Evolutionary conservation across 1,284 basidiomycete genomes (phyloP), one percentile per base, ranked within the genome.

Genomic region (Moesziomyces globuligerus): DNA sequence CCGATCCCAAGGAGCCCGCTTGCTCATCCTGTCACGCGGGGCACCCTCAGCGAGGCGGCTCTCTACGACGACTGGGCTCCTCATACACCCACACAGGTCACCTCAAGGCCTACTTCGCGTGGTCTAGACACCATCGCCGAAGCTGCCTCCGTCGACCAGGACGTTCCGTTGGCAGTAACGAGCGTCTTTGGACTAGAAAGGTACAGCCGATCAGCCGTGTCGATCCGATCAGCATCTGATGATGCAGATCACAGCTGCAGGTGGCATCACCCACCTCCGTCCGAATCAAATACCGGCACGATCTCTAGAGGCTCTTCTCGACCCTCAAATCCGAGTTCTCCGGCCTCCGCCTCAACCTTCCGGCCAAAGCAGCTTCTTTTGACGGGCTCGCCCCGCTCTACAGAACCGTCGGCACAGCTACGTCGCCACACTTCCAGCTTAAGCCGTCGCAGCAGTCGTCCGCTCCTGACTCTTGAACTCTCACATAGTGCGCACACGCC

Each of bases 301-400:
- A 41, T 38, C 4, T 51, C 59, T 7, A 23, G 52, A 8, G 29
- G 39, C 1, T 55, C 43, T 1, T 50, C 52, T 2, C 26, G 38
- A 15, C n/a, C 6, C 17, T 15, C 26, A 3, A 36, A 48, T 4
- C n/a, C 23, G 32, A 44, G 51, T 43, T 23, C 38, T 1, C 26
- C 21, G 1, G 47, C 32, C 2, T 21, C 28, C 10, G 8, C 43
- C 7, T 28, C 26, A 0, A 24, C 36, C 5, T 62, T 62, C 53
- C 46, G 32, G 37, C 59, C 59, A 0, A 62, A 51, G 28, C 37
- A 45, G 18, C 40, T 62, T 13, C 44, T 62, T 7, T 18, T 62
- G 20, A 37, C 43, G 15, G 29, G 52, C 21, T 17, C 39, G 1
- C 42, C 48, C 20, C 26, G 25, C 7, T 25, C 43, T 21, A 25